phyloP scores from a whole-genome alignment of 139 green algal species.

The Chlamydomonas asymmetrica region DNA sequence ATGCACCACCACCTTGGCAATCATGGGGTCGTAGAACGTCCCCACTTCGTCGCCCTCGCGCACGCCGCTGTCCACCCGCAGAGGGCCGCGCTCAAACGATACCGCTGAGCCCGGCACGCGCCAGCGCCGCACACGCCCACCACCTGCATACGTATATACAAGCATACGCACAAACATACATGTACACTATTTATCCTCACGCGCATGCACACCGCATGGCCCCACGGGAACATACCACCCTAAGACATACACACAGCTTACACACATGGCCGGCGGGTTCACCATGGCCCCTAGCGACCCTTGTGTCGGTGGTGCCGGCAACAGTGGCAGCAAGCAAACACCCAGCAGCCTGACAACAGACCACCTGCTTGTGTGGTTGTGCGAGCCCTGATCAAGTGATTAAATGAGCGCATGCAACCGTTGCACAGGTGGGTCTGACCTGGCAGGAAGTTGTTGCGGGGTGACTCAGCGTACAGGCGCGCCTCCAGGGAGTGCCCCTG shows the following conservation, averaged over 20 bases:
- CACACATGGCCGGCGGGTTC: too few relatives aligned
- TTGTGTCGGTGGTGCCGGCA: too few relatives aligned
- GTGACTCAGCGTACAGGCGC: constrained; percentile 87
- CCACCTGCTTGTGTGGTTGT: too few relatives aligned
- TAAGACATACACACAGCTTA: background rate
- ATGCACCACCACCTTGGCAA: constrained; percentile 84
- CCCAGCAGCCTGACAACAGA: too few relatives aligned
- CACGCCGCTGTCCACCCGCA: constrained; percentile 79
- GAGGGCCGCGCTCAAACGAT: constrained; percentile 22
- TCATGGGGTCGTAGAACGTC: constrained; percentile 88
- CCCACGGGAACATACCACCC: background rate
- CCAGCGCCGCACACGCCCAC: constrained; percentile 61
- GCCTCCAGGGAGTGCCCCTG: constrained; percentile 85
- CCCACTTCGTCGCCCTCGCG: constrained; percentile 51
- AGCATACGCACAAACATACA: constrained; percentile 4
- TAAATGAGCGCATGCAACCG: background rate
- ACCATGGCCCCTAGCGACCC: too few relatives aligned
- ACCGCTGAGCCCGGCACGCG: constrained; percentile 29
- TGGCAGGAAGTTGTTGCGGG: constrained; percentile 70
- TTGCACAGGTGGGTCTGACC: too few relatives aligned
- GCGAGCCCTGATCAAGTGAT: too few relatives aligned
- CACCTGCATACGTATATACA: constrained; percentile 47
- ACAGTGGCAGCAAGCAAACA: too few relatives aligned
- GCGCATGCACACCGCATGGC: too few relatives aligned
- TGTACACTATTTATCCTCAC: background rate